phyloP scores from a whole-genome alignment of 2,329 filamentous ascomycete species.

The Phoma sp. region DNA sequence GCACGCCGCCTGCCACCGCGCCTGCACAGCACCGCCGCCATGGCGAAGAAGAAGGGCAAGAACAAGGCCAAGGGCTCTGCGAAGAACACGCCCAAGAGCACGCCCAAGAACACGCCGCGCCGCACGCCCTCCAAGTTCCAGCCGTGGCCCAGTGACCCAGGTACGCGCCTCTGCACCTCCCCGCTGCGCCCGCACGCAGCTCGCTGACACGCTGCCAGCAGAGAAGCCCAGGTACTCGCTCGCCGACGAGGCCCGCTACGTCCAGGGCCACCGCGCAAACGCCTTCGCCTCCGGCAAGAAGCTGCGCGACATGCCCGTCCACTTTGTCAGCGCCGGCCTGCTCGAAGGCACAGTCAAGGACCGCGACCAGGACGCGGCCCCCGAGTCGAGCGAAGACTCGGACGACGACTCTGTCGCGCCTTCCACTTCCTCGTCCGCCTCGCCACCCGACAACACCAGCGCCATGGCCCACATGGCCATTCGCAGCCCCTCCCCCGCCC shows the following conservation, averaged over 20 bases:
- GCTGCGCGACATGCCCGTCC: slow-evolving; percentile 63
- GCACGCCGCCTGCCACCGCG: slow-evolving; percentile 3
- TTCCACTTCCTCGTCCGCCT: slow-evolving; percentile 22
- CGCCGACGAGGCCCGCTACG: slow-evolving; percentile 66
- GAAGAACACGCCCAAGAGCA: slow-evolving; percentile 24
- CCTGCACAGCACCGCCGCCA: slow-evolving; percentile 15
- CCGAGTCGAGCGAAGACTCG: slow-evolving; percentile 18
- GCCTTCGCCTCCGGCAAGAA: slow-evolving; percentile 57
- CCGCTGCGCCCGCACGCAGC: slow-evolving; percentile 12
- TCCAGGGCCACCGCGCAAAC: slow-evolving; percentile 57
- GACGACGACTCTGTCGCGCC: slow-evolving; percentile 22
- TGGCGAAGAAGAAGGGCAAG: slow-evolving; percentile 42
- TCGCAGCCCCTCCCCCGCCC: slow-evolving; percentile 48
- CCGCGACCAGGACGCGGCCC: slow-evolving; percentile 29
- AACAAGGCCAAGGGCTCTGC: slow-evolving; percentile 34
- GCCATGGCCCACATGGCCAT: slow-evolving; percentile 44
- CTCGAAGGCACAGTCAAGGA: slow-evolving; percentile 47
- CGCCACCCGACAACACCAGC: slow-evolving; percentile 26
- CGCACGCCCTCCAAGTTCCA: slow-evolving; percentile 23
- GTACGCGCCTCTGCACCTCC: slow-evolving; percentile 27
- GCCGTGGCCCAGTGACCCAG: slow-evolving; percentile 19
- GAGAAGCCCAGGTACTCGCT: slow-evolving; percentile 53
- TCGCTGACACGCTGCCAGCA: slow-evolving; percentile 30
- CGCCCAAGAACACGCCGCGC: slow-evolving; percentile 22
- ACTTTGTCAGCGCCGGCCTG: slow-evolving; percentile 67